Percentiles rank a stretch among this genome's conserved stretches.
Conservation (phyloP, 495 filamentous ascomycete species). For the Penicillium antarcticum region DNA sequence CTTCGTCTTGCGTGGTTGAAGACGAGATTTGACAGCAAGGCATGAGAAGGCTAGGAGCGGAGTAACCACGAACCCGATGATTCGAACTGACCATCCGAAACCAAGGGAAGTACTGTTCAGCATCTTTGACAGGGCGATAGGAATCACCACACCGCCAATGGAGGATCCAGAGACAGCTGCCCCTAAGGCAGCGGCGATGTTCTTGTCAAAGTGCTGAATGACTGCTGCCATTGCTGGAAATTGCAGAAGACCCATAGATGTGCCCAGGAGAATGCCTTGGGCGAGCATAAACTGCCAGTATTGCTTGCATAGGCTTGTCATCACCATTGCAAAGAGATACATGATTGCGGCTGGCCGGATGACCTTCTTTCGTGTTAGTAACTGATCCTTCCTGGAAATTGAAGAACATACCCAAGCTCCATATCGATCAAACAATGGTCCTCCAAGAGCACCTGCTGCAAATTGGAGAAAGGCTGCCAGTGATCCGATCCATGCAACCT, state of each 20-base stretch:
- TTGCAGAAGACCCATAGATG: constrained; percentile 10
- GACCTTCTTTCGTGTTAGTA: constrained; percentile 20
- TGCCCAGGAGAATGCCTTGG: constrained; percentile 19
- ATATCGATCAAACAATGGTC: constrained; percentile 52
- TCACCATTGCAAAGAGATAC: constrained; percentile 36
- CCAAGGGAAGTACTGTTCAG: constrained; percentile 28
- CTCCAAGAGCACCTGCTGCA: constrained; percentile 38
- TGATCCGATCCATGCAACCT: constrained; percentile 58
- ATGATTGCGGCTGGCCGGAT: constrained; percentile 34
- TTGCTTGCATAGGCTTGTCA: constrained; percentile 27
- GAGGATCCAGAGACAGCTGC: constrained; percentile 17
- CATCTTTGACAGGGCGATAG: constrained; percentile 38
- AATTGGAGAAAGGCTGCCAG: constrained; percentile 47
- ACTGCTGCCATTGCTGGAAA: constrained; percentile 18
- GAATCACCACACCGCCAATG: constrained; percentile 24
- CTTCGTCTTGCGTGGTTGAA: constrained; percentile 39
- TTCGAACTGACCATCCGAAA: constrained; percentile 60
- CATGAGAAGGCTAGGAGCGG: constrained; percentile 44
- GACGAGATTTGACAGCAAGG: constrained; percentile 37
- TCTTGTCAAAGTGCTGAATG: constrained; percentile 34
- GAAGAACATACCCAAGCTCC: constrained; percentile 36
- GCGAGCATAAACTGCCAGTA: constrained; percentile 28
- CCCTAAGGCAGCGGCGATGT: constrained; percentile 52
- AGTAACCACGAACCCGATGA: constrained; percentile 55
- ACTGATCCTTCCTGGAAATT: neutral